Evolutionary conservation across 2,329 filamentous ascomycete species (phyloP), one percentile per base, ranked within the genome.

Genomic region (Fusarium sp.): DNA sequence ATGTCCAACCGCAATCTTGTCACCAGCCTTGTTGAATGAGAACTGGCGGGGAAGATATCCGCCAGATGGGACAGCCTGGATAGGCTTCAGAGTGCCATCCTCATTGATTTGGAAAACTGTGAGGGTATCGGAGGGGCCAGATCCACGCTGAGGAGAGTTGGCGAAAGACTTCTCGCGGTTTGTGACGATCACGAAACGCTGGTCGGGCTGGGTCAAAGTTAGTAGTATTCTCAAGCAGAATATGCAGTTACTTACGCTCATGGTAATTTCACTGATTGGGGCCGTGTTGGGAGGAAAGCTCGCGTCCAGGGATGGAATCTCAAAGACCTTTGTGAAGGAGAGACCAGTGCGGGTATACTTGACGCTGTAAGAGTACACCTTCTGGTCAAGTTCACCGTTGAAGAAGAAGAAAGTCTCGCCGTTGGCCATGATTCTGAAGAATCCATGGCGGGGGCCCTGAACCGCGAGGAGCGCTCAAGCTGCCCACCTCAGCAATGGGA

Each of bases 391-490:
- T 33, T 77, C 75, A 4, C 75, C 75, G 0, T 77, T 71, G 24
- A 77, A 77, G 28, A 75, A 75, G 35, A 77, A 77, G 26, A 74
- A 77, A 0, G 74, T 77, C 11, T 76, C 64, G 3, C 75, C 74
- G 7, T 63, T 75, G 5, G 55, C 38, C 47, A 67, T 75, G n/a
- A 75, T 38, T 13, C 66, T 64, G 48, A 77, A 77, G 42, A 77
- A 69, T 1, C 75, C 75, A 15, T 77, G 75, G 8, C 75, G 75
- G 0, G 75, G 75, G 10, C 75, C 75, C 5, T n/a, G 62, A 61
- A 2, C 75, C 75, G 5, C 67, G 59, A 1, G 67, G 72, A 0
- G 75, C 56, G 7, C 35, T 59, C 14, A 77, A 35, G 12, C 47
- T 44, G 14, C 65, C 72, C 4, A 76, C 68, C 54, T 77, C 60